These are phyloP conservation scores for Bromus sterilis DNA, from an alignment of 176 grass and related monocot genomes.

Conservation along the genomic window DNA sequence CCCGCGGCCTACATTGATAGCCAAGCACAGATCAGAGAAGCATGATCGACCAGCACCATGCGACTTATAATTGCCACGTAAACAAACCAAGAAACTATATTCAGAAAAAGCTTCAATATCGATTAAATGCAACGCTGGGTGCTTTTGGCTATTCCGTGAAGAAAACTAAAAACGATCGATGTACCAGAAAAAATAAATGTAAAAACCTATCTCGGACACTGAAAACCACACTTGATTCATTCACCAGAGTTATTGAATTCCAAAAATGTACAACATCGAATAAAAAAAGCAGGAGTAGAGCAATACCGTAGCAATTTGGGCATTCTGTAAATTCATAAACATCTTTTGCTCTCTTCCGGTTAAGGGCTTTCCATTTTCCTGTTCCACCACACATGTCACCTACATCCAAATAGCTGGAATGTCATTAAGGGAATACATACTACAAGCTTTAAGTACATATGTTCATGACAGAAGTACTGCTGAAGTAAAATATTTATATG, in stretches of 20 bases:
- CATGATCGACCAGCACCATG: neutral
- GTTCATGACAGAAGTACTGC: neutral
- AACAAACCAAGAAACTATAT: neutral
- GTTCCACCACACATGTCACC: constrained; percentile 99
- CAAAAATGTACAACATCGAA: neutral
- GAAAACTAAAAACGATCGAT: neutral
- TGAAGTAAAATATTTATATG: neutral
- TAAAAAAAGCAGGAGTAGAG: neutral
- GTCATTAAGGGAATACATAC: neutral
- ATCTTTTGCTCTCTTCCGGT: constrained; percentile 96
- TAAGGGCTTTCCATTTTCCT: constrained; percentile 99
- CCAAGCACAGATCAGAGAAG: neutral
- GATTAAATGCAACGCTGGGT: neutral
- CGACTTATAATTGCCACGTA: neutral
- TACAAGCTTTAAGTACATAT: neutral
- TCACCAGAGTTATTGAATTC: neutral
- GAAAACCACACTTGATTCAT: neutral
- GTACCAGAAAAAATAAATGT: neutral
- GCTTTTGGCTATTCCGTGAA: neutral
- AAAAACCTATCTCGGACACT: neutral
- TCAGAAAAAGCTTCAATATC: neutral
- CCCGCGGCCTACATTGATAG: constrained; percentile 52
- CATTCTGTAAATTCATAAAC: constrained; percentile 95
- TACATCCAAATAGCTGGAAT: constrained; percentile 23
- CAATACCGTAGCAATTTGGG: constrained; percentile 95